phyloP scores from a whole-genome alignment of 1,139 yeast species.

The Lodderomyces theae region DNA sequence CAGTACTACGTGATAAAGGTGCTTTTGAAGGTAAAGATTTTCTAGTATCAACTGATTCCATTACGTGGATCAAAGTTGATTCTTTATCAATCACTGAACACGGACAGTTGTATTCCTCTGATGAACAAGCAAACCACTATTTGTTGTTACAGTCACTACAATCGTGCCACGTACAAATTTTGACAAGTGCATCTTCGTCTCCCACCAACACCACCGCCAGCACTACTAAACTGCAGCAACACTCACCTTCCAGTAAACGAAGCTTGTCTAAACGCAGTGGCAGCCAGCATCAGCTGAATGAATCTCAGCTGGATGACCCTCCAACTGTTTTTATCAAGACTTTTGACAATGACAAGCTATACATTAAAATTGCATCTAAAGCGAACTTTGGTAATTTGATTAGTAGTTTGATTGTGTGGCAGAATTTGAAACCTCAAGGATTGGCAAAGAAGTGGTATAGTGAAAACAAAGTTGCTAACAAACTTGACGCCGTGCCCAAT shows the following conservation, averaged over 20 bases:
- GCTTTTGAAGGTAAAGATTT: slow-evolving; percentile 35
- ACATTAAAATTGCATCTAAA: slow-evolving; percentile 43
- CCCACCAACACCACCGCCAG: not conserved
- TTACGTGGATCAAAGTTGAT: slow-evolving; percentile 36
- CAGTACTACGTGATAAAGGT: slow-evolving; percentile 36
- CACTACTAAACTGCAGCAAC: slow-evolving; percentile 6
- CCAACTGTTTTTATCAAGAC: slow-evolving; percentile 50
- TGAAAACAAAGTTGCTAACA: slow-evolving; percentile 34
- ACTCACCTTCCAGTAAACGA: slow-evolving; percentile 1
- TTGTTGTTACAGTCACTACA: slow-evolving; percentile 35
- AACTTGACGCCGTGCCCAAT: slow-evolving; percentile 22
- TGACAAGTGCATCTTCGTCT: not conserved
- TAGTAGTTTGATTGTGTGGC: slow-evolving; percentile 62
- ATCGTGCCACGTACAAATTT: slow-evolving; percentile 41
- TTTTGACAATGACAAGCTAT: slow-evolving; percentile 45
- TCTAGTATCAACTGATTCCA: slow-evolving; percentile 37
- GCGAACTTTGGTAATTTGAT: slow-evolving; percentile 48
- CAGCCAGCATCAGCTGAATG: not conserved
- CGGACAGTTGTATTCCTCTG: slow-evolving; percentile 38
- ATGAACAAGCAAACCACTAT: slow-evolving; percentile 33
- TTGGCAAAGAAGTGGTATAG: slow-evolving; percentile 56
- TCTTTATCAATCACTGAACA: slow-evolving; percentile 34
- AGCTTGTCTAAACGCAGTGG: not conserved
- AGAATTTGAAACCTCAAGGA: slow-evolving; percentile 55
- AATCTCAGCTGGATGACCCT: slow-evolving; percentile 23